These are phyloP conservation scores for Gossypium thurberi DNA, from an alignment of 345 rosid species.

Conservation along the genomic window DNA sequence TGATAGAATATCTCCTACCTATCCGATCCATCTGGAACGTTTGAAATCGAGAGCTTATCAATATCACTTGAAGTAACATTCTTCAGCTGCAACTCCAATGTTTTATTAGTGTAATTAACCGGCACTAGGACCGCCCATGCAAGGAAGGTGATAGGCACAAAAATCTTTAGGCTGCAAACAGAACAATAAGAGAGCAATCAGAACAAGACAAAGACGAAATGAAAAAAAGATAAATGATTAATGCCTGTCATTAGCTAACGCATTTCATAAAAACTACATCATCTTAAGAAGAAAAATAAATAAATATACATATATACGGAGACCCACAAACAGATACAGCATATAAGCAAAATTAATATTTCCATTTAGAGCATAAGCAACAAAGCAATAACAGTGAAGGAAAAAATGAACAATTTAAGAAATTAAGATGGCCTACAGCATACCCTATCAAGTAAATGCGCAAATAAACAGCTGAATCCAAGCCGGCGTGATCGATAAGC, in stretches of 20 bases:
- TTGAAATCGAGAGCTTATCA: constrained; percentile 88
- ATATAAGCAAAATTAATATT: not conserved
- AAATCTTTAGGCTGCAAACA: constrained; percentile 69
- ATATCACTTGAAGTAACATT: constrained; percentile 77
- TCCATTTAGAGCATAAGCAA: not conserved
- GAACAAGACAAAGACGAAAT: not conserved
- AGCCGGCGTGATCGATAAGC: constrained; percentile 94
- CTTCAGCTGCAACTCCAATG: constrained; percentile 26
- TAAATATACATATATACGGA: no score
- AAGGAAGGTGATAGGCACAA: constrained; percentile 12
- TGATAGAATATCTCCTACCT: constrained; percentile 37
- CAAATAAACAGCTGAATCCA: constrained; percentile 90
- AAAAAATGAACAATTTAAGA: not conserved
- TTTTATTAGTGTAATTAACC: constrained; percentile 55
- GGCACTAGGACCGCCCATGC: constrained; percentile 31
- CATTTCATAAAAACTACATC: no score
- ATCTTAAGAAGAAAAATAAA: not conserved
- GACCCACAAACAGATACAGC: not conserved
- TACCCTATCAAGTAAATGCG: constrained; percentile 93
- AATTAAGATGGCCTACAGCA: not conserved
- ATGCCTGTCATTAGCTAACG: no score
- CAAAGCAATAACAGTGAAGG: not conserved
- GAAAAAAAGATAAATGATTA: not conserved
- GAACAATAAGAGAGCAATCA: constrained; percentile 9
- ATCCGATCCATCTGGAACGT: constrained; percentile 48